These are phyloP conservation scores for Trichoderma lentiforme DNA, from an alignment of 2,329 filamentous ascomycete species.

Conservation along the genomic window DNA sequence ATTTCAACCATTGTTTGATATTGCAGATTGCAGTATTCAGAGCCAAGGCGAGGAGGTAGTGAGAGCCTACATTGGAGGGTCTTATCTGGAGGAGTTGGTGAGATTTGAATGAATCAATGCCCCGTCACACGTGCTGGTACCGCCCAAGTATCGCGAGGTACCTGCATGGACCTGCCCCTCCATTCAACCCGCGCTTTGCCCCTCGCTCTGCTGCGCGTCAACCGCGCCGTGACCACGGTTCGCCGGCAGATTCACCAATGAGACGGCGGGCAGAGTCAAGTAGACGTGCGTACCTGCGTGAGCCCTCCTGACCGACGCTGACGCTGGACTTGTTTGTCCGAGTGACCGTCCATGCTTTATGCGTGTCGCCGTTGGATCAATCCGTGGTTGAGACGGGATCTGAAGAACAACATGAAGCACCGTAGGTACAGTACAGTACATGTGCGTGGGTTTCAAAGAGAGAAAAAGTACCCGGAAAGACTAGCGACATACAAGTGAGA, in stretches of 20 bases:
- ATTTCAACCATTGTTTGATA: background rate
- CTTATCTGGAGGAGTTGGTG: background rate
- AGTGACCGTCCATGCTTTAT: background rate
- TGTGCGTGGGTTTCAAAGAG: background rate
- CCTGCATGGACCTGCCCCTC: constrained; percentile 9
- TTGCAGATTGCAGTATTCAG: background rate
- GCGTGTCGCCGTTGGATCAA: background rate
- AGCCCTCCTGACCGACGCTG: background rate
- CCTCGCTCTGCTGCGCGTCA: constrained; percentile 14
- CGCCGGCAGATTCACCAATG: constrained; percentile 14
- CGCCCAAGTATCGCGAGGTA: background rate
- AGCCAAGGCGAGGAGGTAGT: background rate
- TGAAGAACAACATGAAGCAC: background rate
- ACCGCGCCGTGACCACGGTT: constrained; percentile 18
- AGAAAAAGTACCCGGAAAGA: background rate
- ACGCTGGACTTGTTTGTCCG: background rate
- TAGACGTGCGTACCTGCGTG: constrained; percentile 14
- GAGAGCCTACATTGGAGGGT: background rate
- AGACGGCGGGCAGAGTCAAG: background rate
- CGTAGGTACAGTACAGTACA: background rate
- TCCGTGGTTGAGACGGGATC: background rate
- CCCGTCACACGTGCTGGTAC: background rate
- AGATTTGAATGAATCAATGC: background rate
- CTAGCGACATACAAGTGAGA: background rate
- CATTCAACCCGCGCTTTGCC: background rate